A percentile compares a stretch with the other conserved stretches of the same genome.
phyloP scores from a whole-genome alignment of 2,329 filamentous ascomycete genomes.

The Cercospora sesami region DNA sequence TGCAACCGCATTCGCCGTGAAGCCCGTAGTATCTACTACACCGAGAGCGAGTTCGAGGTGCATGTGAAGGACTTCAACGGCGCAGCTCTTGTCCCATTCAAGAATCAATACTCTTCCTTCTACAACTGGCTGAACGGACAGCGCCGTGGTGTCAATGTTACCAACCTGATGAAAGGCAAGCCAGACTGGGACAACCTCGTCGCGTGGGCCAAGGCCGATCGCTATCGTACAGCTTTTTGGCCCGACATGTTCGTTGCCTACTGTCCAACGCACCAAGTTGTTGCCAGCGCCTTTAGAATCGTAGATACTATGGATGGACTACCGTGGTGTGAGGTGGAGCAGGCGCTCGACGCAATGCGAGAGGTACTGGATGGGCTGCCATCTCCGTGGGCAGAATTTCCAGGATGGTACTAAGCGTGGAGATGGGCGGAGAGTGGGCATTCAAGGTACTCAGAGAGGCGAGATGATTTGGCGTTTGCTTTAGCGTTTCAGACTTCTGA shows the following conservation, averaged over 20 bases:
- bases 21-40: conserved; percentile 15
- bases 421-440: background rate
- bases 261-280: background rate
- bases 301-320: background rate
- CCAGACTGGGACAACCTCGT: conserved; percentile 17
- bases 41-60: conserved; percentile 14
- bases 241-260: background rate
- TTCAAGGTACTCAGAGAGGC: background rate
- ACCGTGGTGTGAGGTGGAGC: background rate
- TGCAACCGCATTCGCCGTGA: conserved; percentile 16
- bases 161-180: conserved; percentile 1
- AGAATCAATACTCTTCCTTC: conserved; percentile 5
- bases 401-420: background rate
- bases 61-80: conserved; percentile 11
- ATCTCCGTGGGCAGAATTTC: conserved; percentile 1
- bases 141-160: conserved; percentile 1
- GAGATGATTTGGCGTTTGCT: background rate
- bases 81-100: conserved; percentile 8
- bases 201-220: conserved; percentile 13
- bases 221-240: background rate
- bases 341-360: background rate
- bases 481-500: background rate
- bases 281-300: background rate
- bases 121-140: background rate
- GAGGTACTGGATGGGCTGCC: background rate